phyloP scores from a whole-genome alignment of 2,329 filamentous ascomycete genomes.

The Epichloe brachyelytri region DNA sequence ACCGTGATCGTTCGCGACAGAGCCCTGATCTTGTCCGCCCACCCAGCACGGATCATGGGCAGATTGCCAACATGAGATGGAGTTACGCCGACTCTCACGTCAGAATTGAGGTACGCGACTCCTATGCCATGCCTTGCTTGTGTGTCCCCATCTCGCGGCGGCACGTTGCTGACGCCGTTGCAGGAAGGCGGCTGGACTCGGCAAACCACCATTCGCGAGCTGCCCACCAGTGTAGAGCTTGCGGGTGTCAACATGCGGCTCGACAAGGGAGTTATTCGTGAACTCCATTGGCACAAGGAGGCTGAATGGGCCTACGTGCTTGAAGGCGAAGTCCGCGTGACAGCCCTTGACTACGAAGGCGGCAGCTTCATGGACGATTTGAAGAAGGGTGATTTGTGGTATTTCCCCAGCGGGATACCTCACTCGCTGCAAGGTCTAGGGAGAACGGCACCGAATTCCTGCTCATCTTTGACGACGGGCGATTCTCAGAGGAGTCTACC shows the following conservation, averaged over 20 bases:
- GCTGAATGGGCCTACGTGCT: conserved; percentile 69
- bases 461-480: conserved; percentile 35
- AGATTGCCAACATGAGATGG: conserved; percentile 61
- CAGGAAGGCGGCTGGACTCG: conserved; percentile 67
- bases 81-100: conserved; percentile 53
- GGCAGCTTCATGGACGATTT: conserved; percentile 68
- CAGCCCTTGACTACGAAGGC: conserved; percentile 61
- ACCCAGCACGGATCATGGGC: conserved; percentile 60
- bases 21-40: conserved; percentile 60
- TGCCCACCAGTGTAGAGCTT: conserved; percentile 54
- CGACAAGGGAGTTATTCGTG: conserved; percentile 58
- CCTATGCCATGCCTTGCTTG: neutral
- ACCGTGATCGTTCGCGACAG: conserved; percentile 52
- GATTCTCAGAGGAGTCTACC: conserved; percentile 49
- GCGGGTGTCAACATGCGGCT: conserved; percentile 71
- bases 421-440: conserved; percentile 62
- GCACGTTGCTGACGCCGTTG: conserved; percentile 3
- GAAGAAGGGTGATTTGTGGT: conserved; percentile 67
- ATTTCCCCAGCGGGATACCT: conserved; percentile 65
- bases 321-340: conserved; percentile 57
- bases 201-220: conserved; percentile 55
- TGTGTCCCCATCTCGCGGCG: neutral
- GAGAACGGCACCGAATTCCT: conserved; percentile 44
- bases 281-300: conserved; percentile 72
- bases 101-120: conserved; percentile 41